phyloP scores from a whole-genome alignment of 306 rosid genomes.

The Vigna hirtella region DNA sequence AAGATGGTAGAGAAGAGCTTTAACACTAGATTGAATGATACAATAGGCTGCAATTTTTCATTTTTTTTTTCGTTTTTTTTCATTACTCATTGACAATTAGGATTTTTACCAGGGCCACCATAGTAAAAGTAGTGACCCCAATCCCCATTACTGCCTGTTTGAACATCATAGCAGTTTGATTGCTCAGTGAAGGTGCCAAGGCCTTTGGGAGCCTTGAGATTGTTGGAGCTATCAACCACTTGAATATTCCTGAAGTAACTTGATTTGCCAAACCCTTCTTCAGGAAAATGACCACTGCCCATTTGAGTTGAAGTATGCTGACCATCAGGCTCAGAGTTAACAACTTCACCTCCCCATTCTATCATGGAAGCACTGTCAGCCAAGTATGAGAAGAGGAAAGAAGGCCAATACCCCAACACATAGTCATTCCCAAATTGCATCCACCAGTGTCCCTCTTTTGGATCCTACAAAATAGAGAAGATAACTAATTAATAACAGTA shows the following conservation, averaged over 20 bases:
- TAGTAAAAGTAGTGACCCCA: conserved; percentile 99
- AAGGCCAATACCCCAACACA: conserved; percentile 96
- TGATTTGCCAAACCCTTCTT: conserved; percentile 90
- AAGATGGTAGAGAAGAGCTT: conserved; percentile 43
- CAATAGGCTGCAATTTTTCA: conserved; percentile 40
- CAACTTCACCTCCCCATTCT: conserved; percentile 99
- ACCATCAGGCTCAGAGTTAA: conserved; percentile 81
- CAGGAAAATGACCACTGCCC: conserved; percentile 97
- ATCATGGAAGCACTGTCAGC: conserved; percentile 98
- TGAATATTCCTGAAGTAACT: conserved; percentile 95
- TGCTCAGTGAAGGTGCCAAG: conserved; percentile 90
- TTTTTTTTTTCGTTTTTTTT: neutral
- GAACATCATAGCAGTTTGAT: conserved; percentile 96
- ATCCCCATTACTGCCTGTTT: conserved; percentile 87
- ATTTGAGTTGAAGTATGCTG: conserved; percentile 93
- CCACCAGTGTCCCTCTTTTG: conserved; percentile 99
- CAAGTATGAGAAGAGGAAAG: conserved; percentile 89
- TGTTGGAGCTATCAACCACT: conserved; percentile 90
- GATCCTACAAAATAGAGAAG: conserved; percentile 62
- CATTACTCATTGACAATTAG: conserved; percentile 69
- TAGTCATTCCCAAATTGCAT: conserved; percentile 92
- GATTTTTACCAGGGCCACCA: conserved; percentile 97
- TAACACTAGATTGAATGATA: conserved; percentile 61
- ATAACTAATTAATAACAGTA: neutral
- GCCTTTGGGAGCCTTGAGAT: conserved; percentile 87